Evolutionary conservation across 1,284 basidiomycete genomes (phyloP), one percentile per base, ranked within the genome.

Genomic region (Porogramme epimiltina): DNA sequence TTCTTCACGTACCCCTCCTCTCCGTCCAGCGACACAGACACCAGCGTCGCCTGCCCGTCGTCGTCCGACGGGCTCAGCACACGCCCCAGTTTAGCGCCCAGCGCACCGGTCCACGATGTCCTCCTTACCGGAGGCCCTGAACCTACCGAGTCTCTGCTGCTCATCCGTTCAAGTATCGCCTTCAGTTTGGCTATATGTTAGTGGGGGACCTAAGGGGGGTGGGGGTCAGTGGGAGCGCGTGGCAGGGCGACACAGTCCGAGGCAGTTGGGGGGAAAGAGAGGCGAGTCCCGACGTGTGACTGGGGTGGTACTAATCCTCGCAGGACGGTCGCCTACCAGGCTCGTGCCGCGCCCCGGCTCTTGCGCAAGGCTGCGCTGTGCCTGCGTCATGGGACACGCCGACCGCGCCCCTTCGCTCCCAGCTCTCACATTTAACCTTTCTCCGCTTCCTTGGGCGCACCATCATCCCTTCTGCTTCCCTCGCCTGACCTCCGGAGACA

Each of bases 381-480:
- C 49, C 54, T 48, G 58, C 59, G 59, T 61, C 59, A 61, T 61
- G 59, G 49, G 59, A 56, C 16, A n/a, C 56, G 54, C 20, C 49
- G 33, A 43, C 31, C 33, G n/a, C 38, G 28, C 45, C 41, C 19
- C 23, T 40, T 18, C 41, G 41, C n/a, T n/a, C n/a, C n/a, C n/a
- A n/a, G n/a, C n/a, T n/a, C n/a, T n/a, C 51, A 4, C 20, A 31
- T 56, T 51, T 52, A 54, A 43, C 57, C 49, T 56, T 49, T 52
- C 42, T 50, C 57, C 57, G 54, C 49, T 54, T n/a, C 40, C 51
- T 49, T 53, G 34, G 56, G 56, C 51, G 46, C 51, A 19, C 47
- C 47, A 40, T 51, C 53, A 45, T 47, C 56, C 33, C 45, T 40
- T n/a, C 36, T 41, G 41, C 43, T 47, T 26, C 25, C 42, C 56